Evolutionary conservation across 352 stramenopile species (phyloP).

Genomic region (Globisporangium abappressorium): DNA sequence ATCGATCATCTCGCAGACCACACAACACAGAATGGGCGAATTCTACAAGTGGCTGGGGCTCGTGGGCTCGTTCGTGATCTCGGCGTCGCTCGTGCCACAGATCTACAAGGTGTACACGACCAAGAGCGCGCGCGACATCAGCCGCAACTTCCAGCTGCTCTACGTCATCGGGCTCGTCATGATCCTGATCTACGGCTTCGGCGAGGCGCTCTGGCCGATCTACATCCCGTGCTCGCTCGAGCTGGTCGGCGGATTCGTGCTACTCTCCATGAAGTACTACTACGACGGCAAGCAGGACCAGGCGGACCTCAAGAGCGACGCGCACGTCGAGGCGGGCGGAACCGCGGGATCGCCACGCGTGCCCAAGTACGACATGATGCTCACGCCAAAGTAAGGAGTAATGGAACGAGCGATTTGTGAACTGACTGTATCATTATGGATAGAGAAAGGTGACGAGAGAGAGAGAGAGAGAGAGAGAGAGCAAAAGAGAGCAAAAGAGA

Average conservation of each 20-base stretch:
- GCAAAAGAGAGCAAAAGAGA: too few species aligned
- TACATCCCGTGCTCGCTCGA: constrained; percentile 44
- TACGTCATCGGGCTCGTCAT: constrained; percentile 34
- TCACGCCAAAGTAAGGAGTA: constrained; percentile 17
- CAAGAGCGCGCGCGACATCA: constrained; percentile 41
- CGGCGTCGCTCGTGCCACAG: constrained; percentile 32
- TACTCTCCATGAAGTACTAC: constrained; percentile 37
- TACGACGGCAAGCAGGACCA: constrained; percentile 24
- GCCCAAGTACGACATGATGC: constrained; percentile 13
- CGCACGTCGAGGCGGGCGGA: not conserved
- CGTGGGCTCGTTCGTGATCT: constrained; percentile 38
- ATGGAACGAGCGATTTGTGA: not conserved
- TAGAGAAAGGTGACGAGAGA: constrained; percentile 4
- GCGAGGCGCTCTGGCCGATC: constrained; percentile 41
- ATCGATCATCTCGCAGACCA: not conserved
- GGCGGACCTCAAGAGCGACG: constrained; percentile 9
- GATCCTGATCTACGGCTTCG: constrained; percentile 36
- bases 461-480: not conserved
- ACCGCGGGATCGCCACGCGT: constrained; percentile 8
- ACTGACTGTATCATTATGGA: not conserved
- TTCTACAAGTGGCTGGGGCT: constrained; percentile 36
- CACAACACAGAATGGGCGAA: constrained; percentile 9
- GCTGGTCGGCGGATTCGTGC: constrained; percentile 23
- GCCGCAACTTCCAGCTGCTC: constrained; percentile 35
- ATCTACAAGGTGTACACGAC: constrained; percentile 36